Evolutionary conservation across 805 yeast species (phyloP), one percentile per base, ranked within the genome.

Genomic region (Wickerhamiella cacticola): DNA sequence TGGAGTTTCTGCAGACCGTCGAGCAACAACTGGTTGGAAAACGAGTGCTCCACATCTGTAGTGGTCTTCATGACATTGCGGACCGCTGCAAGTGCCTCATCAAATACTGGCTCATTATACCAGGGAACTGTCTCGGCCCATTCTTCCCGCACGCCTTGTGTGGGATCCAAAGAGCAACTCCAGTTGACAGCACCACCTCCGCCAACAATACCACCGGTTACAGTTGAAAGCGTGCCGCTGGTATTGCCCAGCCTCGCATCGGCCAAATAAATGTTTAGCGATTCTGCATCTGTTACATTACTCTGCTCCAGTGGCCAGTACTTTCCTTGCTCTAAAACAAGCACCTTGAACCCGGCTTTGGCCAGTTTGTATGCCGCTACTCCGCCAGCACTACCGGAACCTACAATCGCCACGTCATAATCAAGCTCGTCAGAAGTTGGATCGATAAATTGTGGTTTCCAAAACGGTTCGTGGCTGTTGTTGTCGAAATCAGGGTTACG

Each of bases 151-250:
- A 74, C 74, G 47, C 67, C 64, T 58, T 68, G 70, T 1, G 75
- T 74, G 0, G 79, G 71, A 35, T 64, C 66, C 49, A 75, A 54
- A 49, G 72, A 64, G 15, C 79, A 78, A 8, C 73, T 68, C 80
- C 79, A 75, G 60, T 75, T 75, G 40, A 75, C 70, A 10, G 79
- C 73, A 5, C 75, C 64, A 3, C 79, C 79, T 8, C 79, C 80
- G 5, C 80, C 80, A 49, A 75, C 70, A 0, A 74, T 72, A 2
- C 76, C 54, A 5, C 79, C 80, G 0, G 78, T 76, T 40, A 73
- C 55, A 1, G 72, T 51, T 8, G 63, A 48, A 9, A 67, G 40
- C 39, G 66, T 65, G 19, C 38, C 38, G n/a, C 13, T 18, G 13
- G 38, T 34, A 18, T 18, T 34, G 13, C 38, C 38, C 38, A 34